Evolutionary conservation across 345 rosid species (phyloP).

Genomic region (Turritis glabra): DNA sequence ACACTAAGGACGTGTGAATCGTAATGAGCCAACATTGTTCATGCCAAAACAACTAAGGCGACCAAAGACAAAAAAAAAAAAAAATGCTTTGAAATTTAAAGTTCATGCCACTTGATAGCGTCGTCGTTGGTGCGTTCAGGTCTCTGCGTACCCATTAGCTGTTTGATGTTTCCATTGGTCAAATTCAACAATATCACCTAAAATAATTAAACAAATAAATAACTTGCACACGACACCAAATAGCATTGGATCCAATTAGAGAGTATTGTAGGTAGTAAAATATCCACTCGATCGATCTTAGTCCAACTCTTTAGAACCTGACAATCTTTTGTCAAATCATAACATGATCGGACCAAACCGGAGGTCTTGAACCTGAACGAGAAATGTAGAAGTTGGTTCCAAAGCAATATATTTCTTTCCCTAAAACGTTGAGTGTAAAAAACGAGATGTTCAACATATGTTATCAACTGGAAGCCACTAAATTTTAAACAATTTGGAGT

Average conservation of each 20-base stretch:
- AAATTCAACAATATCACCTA: slow-evolving; percentile 20
- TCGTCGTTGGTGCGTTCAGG: slow-evolving; percentile 2
- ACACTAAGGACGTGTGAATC: slow-evolving; percentile 28
- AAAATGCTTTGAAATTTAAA: no score
- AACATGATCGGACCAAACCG: not conserved
- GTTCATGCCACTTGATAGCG: slow-evolving; percentile 27
- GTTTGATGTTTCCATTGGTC: slow-evolving; percentile 24
- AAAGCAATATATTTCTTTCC: no score
- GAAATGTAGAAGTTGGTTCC: no score
- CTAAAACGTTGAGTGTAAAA: no score
- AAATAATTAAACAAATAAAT: not conserved
- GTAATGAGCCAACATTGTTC: slow-evolving; percentile 33
- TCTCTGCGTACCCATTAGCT: slow-evolving; percentile 22
- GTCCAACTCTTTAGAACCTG: not conserved
- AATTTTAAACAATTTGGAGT: no score
- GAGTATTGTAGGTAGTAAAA: not conserved
- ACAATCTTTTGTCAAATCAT: not conserved
- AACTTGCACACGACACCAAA: not conserved
- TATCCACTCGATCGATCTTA: not conserved
- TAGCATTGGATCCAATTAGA: slow-evolving; percentile 18
- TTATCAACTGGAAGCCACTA: no score
- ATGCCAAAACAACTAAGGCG: slow-evolving; percentile 18
- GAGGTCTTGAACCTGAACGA: not conserved
- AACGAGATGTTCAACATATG: no score
- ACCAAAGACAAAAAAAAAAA: no score